Evolutionary conservation across 202 grass and related monocot species (phyloP).

Genomic region (Panicum hallii): DNA sequence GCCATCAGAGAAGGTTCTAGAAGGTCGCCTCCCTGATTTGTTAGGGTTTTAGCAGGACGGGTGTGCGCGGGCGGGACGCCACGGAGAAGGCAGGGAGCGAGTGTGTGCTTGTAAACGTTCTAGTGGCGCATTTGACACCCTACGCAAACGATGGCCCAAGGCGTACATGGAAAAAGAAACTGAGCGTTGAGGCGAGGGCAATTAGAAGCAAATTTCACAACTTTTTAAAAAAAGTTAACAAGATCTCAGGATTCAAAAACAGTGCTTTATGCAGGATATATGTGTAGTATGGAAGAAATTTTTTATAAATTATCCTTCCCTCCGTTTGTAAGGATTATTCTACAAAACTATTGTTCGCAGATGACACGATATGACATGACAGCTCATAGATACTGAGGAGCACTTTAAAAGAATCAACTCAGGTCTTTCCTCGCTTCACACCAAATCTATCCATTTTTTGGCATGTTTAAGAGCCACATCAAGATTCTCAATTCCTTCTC

Average conservation of each 20-base stretch:
- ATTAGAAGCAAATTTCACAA: background rate
- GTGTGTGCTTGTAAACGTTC: too few relatives aligned
- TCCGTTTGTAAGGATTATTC: background rate
- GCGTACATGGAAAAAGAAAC: background rate
- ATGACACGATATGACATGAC: background rate
- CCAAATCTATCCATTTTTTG: background rate
- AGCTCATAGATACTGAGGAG: fast-evolving
- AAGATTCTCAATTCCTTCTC: too few relatives aligned
- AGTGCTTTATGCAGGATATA: background rate
- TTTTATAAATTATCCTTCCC: background rate
- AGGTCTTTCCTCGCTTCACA: background rate
- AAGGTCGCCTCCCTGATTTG: background rate
- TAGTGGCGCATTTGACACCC: background rate
- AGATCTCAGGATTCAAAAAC: background rate
- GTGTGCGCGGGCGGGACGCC: background rate
- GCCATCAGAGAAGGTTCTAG: constrained; percentile 61
- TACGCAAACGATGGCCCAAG: background rate
- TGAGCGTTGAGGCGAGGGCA: background rate
- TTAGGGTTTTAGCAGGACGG: constrained; percentile 52
- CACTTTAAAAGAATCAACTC: fast-evolving
- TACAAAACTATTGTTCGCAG: background rate
- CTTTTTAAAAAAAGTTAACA: background rate
- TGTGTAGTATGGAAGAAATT: background rate
- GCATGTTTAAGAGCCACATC: background rate
- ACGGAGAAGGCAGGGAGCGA: background rate